phyloP scores from a whole-genome alignment of 768 basidiomycete genomes.

The Kwoniella sp. region DNA sequence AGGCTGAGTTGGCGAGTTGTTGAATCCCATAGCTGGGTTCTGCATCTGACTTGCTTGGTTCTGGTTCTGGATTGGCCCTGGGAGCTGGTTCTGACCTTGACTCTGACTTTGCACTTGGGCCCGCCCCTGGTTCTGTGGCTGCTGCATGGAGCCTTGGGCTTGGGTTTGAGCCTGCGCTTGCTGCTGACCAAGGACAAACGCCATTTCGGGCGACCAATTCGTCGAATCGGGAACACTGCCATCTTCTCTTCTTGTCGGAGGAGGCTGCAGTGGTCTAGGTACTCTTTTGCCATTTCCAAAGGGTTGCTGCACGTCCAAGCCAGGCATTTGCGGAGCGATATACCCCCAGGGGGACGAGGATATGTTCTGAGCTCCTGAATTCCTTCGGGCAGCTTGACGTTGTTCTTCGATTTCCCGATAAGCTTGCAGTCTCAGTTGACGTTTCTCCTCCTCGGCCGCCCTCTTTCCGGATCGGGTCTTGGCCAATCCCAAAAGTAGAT shows the following conservation, averaged over 20 bases:
- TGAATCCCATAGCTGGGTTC: neutral
- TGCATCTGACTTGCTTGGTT: neutral
- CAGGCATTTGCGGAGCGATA: slow-evolving; percentile 52
- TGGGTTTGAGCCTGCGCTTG: neutral
- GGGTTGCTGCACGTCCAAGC: slow-evolving; percentile 53
- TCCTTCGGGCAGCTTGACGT: slow-evolving; percentile 21
- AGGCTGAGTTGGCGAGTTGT: neutral
- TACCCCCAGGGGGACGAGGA: slow-evolving; percentile 49
- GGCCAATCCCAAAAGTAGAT: slow-evolving; percentile 46
- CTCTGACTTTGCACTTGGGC: slow-evolving; percentile 1
- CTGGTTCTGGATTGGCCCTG: slow-evolving; percentile 6
- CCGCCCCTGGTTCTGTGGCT: neutral
- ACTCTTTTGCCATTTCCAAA: slow-evolving; percentile 39
- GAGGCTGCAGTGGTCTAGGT: slow-evolving; percentile 50
- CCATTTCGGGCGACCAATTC: slow-evolving; percentile 28
- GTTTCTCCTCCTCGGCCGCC: slow-evolving; percentile 50
- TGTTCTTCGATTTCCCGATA: slow-evolving; percentile 44
- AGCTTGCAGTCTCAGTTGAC: slow-evolving; percentile 42
- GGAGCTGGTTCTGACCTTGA: slow-evolving; percentile 9
- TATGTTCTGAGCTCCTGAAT: slow-evolving; percentile 11
- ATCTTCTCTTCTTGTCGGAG: slow-evolving; percentile 25
- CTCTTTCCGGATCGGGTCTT: slow-evolving; percentile 47
- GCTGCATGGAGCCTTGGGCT: neutral
- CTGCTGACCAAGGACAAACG: slow-evolving; percentile 5
- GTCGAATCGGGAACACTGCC: slow-evolving; percentile 24